Conservation (phyloP, 2,329 filamentous ascomycete genomes). For the Talaromyces sp. region DNA sequence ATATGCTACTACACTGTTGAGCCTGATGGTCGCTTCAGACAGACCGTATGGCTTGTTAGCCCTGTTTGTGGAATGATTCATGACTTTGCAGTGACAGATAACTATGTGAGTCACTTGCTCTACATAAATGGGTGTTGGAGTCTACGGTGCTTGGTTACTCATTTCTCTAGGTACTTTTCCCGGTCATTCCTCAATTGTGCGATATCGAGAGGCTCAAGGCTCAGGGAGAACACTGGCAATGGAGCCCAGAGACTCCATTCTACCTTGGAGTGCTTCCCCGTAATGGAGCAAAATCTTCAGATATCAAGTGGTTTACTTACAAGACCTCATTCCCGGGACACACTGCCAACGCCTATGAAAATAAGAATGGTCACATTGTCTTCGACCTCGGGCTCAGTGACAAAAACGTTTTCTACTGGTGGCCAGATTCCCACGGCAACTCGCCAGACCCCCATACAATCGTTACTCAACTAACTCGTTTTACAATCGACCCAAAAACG, state of each 20-base stretch:
- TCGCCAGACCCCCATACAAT: slow-evolving; percentile 31
- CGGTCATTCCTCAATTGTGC: slow-evolving; percentile 34
- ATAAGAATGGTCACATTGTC: slow-evolving; percentile 26
- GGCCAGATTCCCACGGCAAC: slow-evolving; percentile 37
- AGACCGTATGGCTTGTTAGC: slow-evolving; percentile 34
- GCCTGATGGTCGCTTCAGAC: slow-evolving; percentile 27
- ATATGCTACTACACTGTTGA: slow-evolving; percentile 35
- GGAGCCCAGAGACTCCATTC: slow-evolving; percentile 31
- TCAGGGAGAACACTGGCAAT: slow-evolving; percentile 41
- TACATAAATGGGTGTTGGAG: not conserved
- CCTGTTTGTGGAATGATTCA: slow-evolving; percentile 43
- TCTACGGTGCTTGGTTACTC: not conserved
- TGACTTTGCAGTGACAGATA: slow-evolving; percentile 42
- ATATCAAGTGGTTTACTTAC: slow-evolving; percentile 42
- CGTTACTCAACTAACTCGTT: slow-evolving; percentile 24
- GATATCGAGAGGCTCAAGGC: slow-evolving; percentile 37
- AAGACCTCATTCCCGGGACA: slow-evolving; percentile 37
- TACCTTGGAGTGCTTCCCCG: slow-evolving; percentile 29
- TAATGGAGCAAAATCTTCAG: slow-evolving; percentile 24
- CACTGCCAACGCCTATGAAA: slow-evolving; percentile 38
- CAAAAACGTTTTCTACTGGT: slow-evolving; percentile 45
- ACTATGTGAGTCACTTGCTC: slow-evolving; percentile 27
- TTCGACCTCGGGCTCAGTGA: slow-evolving; percentile 38
- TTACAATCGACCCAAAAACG: slow-evolving; percentile 27
- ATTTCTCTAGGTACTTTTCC: slow-evolving; percentile 32